Evolutionary conservation across 2,329 filamentous ascomycete genomes (phyloP).

Genomic region (Diaporthe australafricana): DNA sequence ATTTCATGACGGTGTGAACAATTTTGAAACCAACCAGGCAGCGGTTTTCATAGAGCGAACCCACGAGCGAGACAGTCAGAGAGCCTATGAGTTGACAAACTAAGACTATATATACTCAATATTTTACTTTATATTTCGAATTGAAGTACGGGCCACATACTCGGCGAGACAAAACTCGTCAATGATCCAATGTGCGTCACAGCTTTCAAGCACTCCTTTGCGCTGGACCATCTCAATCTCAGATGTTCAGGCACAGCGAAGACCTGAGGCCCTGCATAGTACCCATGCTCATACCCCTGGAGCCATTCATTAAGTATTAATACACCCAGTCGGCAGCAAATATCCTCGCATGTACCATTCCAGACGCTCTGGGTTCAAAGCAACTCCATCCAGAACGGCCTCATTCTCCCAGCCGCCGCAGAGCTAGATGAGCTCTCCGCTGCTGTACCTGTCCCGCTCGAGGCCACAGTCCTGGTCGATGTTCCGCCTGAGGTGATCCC

Average conservation of each 20-base stretch:
- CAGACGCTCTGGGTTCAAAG: not conserved
- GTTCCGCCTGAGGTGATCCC: not conserved
- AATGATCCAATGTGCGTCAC: not conserved
- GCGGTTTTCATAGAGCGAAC: too few species aligned
- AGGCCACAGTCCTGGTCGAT: constrained; percentile 10
- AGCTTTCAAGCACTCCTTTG: not conserved
- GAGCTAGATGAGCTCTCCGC: constrained; percentile 20
- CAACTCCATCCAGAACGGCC: constrained; percentile 29
- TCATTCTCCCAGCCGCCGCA: constrained; percentile 27
- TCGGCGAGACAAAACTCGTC: not conserved
- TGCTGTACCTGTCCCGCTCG: constrained; percentile 17
- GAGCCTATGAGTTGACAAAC: too few species aligned
- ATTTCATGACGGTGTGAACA: too few species aligned
- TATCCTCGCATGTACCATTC: too few species aligned
- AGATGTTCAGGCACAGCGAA: not conserved
- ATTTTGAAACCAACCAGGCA: too few species aligned
- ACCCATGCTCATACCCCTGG: not conserved
- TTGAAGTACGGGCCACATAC: too few species aligned
- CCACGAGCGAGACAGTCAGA: too few species aligned
- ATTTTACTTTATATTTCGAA: too few species aligned
- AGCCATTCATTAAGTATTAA: not conserved
- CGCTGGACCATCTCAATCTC: not conserved
- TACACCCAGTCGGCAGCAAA: too few species aligned
- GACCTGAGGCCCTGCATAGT: not conserved
- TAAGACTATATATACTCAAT: too few species aligned